Conservation (phyloP, 2,329 filamentous ascomycete species). For the Arthroderma sp. region DNA sequence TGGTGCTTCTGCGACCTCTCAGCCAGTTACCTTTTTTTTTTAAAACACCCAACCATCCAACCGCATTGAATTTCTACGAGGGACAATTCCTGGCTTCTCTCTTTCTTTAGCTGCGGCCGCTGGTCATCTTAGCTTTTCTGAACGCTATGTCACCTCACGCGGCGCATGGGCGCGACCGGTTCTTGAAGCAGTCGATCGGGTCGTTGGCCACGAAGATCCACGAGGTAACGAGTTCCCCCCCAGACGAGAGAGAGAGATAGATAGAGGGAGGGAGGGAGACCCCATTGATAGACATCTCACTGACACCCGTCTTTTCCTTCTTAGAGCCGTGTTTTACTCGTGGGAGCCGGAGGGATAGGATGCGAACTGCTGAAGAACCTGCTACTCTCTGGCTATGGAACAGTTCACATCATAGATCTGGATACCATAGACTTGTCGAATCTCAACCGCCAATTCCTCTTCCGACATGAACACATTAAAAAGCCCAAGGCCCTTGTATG, state of each 20-base stretch:
- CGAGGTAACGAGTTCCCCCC: constrained; percentile 27
- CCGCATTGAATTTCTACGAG: background rate
- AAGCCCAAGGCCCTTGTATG: constrained; percentile 84
- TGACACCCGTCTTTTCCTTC: constrained; percentile 8
- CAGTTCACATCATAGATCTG: constrained; percentile 89
- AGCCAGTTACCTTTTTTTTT: background rate
- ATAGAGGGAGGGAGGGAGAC: no score
- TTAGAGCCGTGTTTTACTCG: constrained; percentile 79
- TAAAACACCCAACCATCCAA: background rate
- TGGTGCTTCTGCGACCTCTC: background rate
- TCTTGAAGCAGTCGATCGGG: constrained; percentile 34
- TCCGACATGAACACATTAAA: constrained; percentile 93
- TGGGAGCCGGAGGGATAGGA: constrained; percentile 92
- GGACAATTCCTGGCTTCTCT: background rate
- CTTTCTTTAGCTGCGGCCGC: background rate
- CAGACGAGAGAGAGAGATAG: background rate
- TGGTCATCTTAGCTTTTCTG: background rate
- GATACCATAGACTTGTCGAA: constrained; percentile 98
- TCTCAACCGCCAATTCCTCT: constrained; percentile 93
- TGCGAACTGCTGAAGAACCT: constrained; percentile 97
- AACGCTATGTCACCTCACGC: background rate
- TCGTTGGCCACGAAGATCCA: constrained; percentile 30
- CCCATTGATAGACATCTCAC: background rate
- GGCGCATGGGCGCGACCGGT: constrained; percentile 25
- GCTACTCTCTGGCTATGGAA: constrained; percentile 78